These are phyloP conservation scores for Cladorrhinum sp. DNA, from an alignment of 2,329 filamentous ascomycete genomes.

Conservation along the genomic window DNA sequence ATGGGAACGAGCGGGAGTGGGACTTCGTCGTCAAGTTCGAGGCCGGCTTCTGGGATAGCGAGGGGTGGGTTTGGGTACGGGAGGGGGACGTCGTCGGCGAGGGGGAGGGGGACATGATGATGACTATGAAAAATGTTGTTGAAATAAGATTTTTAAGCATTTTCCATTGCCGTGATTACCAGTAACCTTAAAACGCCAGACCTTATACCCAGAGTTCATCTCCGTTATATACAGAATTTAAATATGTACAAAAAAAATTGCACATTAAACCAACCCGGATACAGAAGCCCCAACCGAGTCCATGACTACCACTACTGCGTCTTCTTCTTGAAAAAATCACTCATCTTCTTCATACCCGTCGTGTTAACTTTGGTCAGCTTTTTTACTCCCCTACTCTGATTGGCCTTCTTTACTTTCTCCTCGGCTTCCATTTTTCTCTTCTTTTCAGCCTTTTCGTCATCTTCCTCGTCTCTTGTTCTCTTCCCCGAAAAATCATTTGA, in stretches of 20 bases:
- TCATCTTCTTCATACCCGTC: slow-evolving; percentile 94
- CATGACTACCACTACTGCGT: not conserved
- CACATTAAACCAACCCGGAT: too few species aligned
- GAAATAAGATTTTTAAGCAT: not conserved
- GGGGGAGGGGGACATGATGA: slow-evolving; percentile 37
- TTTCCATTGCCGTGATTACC: not conserved
- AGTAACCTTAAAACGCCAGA: slow-evolving; percentile 2
- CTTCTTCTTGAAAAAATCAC: slow-evolving; percentile 83
- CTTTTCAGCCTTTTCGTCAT: slow-evolving; percentile 69
- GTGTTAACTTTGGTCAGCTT: slow-evolving; percentile 88
- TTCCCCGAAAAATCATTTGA: slow-evolving; percentile 71
- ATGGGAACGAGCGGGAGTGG: too few species aligned
- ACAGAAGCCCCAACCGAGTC: slow-evolving; percentile 32
- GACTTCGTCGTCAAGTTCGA: slow-evolving; percentile 33
- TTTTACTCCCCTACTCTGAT: slow-evolving; percentile 71
- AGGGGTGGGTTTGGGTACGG: slow-evolving; percentile 44
- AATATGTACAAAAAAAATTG: not conserved
- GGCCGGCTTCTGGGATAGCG: slow-evolving; percentile 43
- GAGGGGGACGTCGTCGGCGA: slow-evolving; percentile 45
- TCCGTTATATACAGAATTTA: not conserved
- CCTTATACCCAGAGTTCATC: not conserved
- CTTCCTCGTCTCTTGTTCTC: slow-evolving; percentile 63
- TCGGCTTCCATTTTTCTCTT: slow-evolving; percentile 85
- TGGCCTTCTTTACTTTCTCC: slow-evolving; percentile 76
- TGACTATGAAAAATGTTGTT: not conserved